phyloP scores from a whole-genome alignment of 257 asterid genomes.

The Nicotiana otophora region DNA sequence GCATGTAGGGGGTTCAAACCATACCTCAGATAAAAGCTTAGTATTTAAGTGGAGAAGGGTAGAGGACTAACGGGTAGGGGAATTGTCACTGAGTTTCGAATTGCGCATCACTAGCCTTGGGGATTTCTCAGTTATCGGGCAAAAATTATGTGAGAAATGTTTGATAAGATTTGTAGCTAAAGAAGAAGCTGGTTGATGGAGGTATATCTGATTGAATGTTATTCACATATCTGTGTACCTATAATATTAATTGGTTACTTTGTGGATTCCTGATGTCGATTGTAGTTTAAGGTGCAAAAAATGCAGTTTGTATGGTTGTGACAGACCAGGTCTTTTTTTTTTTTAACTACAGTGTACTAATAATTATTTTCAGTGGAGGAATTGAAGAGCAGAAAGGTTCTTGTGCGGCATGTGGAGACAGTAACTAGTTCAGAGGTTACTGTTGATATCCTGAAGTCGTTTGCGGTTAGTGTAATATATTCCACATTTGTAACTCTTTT shows the following conservation, averaged over 20 bases:
- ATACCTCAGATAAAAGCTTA: no score
- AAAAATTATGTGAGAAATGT: neutral
- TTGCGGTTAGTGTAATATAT: constrained; percentile 48
- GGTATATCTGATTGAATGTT: neutral
- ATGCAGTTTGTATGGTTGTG: neutral
- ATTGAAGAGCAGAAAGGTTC: constrained; percentile 52
- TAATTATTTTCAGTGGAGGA: constrained; percentile 44
- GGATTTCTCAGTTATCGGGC: no score
- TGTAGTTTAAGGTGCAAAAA: neutral
- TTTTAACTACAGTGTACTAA: neutral
- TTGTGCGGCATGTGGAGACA: constrained; percentile 82
- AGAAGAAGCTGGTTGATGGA: neutral
- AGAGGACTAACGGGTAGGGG: no score
- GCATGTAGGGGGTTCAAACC: no score
- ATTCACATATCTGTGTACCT: neutral
- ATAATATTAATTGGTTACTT: neutral
- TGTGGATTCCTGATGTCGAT: neutral
- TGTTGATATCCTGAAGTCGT: constrained; percentile 51
- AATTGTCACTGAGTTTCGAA: no score
- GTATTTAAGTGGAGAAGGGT: no score
- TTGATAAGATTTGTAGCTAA: neutral
- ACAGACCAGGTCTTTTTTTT: neutral
- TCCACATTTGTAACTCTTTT: neutral
- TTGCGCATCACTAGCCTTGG: no score
- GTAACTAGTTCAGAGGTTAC: constrained; percentile 55